These are phyloP conservation scores for Trichoderma asperelloides DNA, from an alignment of 495 filamentous ascomycete species.

Conservation along the genomic window DNA sequence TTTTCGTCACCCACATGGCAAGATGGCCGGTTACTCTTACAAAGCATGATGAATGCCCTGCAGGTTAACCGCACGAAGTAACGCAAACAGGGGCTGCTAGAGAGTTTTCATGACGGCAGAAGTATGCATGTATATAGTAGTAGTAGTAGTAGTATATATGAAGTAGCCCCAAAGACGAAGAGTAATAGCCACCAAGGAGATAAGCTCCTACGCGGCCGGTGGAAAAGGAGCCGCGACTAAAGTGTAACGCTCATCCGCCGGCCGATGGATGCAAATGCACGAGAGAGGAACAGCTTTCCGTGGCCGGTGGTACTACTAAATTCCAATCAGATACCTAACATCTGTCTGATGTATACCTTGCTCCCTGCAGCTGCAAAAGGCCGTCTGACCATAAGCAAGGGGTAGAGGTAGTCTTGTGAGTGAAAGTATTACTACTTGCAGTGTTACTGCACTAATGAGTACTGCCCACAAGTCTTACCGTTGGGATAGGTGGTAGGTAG, in stretches of 20 bases:
- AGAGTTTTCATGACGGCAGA: too few relatives aligned
- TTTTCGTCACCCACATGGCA: too few relatives aligned
- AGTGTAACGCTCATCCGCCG: neutral
- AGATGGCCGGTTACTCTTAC: too few relatives aligned
- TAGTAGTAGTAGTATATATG: neutral
- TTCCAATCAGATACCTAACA: neutral
- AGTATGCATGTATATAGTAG: too few relatives aligned
- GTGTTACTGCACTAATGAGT: neutral
- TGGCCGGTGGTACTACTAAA: neutral
- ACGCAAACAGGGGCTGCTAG: too few relatives aligned
- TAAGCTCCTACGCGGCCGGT: neutral
- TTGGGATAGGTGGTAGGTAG: too few relatives aligned
- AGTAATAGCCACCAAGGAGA: neutral
- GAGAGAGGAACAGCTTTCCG: neutral
- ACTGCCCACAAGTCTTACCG: too few relatives aligned
- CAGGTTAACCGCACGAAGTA: too few relatives aligned
- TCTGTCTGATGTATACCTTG: neutral
- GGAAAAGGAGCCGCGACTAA: neutral
- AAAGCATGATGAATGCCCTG: too few relatives aligned
- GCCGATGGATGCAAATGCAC: too few relatives aligned
- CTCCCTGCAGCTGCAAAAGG: constrained; percentile 1
- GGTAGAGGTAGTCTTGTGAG: neutral
- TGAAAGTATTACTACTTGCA: neutral
- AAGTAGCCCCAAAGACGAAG: neutral
- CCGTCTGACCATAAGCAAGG: constrained; percentile 3